A percentile compares a stretch with the other conserved stretches of the same genome.
Evolutionary conservation across 192 early-diverging fungal genomes (phyloP).

Genomic region (Pilaira anomala): DNA sequence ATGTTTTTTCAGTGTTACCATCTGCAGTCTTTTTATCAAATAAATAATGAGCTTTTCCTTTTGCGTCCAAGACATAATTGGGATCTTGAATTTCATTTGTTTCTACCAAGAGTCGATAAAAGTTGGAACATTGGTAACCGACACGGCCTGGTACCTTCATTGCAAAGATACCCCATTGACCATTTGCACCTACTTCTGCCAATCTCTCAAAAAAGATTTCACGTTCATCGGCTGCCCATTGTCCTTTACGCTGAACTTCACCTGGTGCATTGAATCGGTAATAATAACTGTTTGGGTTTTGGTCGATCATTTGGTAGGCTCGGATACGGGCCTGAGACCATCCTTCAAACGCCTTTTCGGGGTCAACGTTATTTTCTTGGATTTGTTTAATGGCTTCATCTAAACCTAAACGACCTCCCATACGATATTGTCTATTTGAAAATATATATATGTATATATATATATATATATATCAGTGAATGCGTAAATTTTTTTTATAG

Average conservation of each 20-base stretch:
- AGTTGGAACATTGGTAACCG: slow-evolving; percentile 98
- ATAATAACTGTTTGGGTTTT: slow-evolving; percentile 96
- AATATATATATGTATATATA: no score
- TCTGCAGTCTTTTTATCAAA: slow-evolving; percentile 85
- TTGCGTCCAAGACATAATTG: slow-evolving; percentile 89
- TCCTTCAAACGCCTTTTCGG: slow-evolving; percentile 88
- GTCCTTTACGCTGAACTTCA: slow-evolving; percentile 89
- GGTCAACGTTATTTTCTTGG: slow-evolving; percentile 72
- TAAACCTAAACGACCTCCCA: slow-evolving; percentile 70
- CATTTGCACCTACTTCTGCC: slow-evolving; percentile 86
- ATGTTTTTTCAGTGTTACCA: slow-evolving; percentile 75
- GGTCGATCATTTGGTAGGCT: slow-evolving; percentile 91
- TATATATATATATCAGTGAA: no score
- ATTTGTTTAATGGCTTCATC: slow-evolving; percentile 91
- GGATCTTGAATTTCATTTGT: slow-evolving; percentile 84
- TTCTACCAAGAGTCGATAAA: slow-evolving; percentile 88
- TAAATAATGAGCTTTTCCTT: slow-evolving; percentile 87
- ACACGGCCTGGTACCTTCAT: slow-evolving; percentile 94
- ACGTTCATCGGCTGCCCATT: slow-evolving; percentile 87
- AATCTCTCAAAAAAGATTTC: slow-evolving; percentile 81
- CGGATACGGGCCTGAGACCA: slow-evolving; percentile 93
- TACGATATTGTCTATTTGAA: slow-evolving; percentile 58
- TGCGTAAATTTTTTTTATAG: no score
- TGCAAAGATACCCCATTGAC: slow-evolving; percentile 97
- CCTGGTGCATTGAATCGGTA: slow-evolving; percentile 97